A percentile compares a stretch with the other conserved stretches of the same genome.
phyloP scores from a whole-genome alignment of 257 asterid genomes.

The Oldenlandia corymbosa region DNA sequence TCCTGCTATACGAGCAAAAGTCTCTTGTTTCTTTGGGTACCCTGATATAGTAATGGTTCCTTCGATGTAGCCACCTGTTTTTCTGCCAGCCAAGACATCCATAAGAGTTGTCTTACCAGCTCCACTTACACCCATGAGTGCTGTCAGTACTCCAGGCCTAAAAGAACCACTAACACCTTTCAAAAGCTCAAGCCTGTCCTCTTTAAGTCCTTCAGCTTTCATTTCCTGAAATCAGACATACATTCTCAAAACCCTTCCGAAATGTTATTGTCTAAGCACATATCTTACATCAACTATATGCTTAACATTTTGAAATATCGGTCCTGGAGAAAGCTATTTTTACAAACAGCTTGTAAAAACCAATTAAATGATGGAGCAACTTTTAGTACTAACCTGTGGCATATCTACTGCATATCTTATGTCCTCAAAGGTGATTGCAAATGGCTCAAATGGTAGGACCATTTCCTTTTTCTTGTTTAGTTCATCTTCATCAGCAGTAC shows the following conservation, averaged over 20 bases:
- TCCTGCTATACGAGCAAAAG: constrained; percentile 89
- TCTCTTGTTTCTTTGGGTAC: constrained; percentile 75
- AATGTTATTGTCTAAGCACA: neutral
- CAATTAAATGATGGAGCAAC: too few species aligned
- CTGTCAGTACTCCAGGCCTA: constrained; percentile 85
- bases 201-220: constrained; percentile 61
- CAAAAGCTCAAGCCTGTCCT: constrained; percentile 59
- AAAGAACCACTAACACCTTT: constrained; percentile 73
- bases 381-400: constrained; percentile 45
- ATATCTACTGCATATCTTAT: constrained; percentile 67
- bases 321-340: neutral
- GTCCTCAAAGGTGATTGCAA: constrained; percentile 67
- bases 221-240: constrained; percentile 46
- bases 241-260: neutral
- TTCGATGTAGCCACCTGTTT: constrained; percentile 79
- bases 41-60: constrained; percentile 71
- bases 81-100: constrained; percentile 96
- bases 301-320: neutral
- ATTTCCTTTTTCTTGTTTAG: constrained; percentile 59
- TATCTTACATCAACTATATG: neutral
- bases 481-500: neutral
- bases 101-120: constrained; percentile 96
- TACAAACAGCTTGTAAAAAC: too few species aligned
- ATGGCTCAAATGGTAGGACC: constrained; percentile 86
- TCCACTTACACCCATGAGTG: constrained; percentile 88